A percentile compares a stretch with the other conserved stretches of the same genome.
These are phyloP conservation scores for Sphagnum tenellum DNA, from an alignment of 225 moss, liverwort and hornwort genomes.

Conservation along the genomic window DNA sequence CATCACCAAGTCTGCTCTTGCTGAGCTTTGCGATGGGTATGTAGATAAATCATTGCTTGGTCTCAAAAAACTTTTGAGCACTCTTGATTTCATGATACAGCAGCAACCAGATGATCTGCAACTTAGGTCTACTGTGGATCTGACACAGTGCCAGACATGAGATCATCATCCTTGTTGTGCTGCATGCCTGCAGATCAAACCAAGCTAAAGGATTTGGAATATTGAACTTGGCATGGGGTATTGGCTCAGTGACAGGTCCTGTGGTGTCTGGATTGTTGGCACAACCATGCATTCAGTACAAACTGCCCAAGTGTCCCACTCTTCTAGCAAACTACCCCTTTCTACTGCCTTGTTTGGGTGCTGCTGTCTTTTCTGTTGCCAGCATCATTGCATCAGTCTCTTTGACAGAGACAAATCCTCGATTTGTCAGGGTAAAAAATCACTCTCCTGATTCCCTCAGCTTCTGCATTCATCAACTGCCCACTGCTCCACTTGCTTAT, in stretches of 20 bases:
- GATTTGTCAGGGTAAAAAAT: slow-evolving; percentile 17
- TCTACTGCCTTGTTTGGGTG: slow-evolving; percentile 68
- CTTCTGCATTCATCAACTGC: no score
- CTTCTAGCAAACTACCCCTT: slow-evolving; percentile 54
- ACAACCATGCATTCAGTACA: slow-evolving; percentile 67
- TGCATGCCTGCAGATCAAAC: slow-evolving; percentile 56
- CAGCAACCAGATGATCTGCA: no score
- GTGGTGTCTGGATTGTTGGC: slow-evolving; percentile 69
- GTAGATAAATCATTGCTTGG: no score
- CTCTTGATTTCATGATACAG: no score
- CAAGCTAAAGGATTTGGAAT: slow-evolving; percentile 81
- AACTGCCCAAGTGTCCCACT: slow-evolving; percentile 28
- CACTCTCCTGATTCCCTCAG: no score
- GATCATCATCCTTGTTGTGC: no score
- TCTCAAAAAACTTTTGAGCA: no score
- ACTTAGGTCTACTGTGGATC: no score
- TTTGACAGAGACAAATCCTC: slow-evolving; percentile 52
- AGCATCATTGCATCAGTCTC: slow-evolving; percentile 41
- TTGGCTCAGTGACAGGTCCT: slow-evolving; percentile 63
- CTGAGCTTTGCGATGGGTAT: slow-evolving; percentile 79
- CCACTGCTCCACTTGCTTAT: no score
- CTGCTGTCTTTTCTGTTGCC: slow-evolving; percentile 45
- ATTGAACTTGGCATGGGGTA: slow-evolving; percentile 81
- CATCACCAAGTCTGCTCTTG: slow-evolving; percentile 65
- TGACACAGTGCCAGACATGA: no score